A percentile compares a stretch with the other conserved stretches of the same genome.
Evolutionary conservation across 2,329 filamentous ascomycete species (phyloP).

Genomic region (Geosmithia putterillii): DNA sequence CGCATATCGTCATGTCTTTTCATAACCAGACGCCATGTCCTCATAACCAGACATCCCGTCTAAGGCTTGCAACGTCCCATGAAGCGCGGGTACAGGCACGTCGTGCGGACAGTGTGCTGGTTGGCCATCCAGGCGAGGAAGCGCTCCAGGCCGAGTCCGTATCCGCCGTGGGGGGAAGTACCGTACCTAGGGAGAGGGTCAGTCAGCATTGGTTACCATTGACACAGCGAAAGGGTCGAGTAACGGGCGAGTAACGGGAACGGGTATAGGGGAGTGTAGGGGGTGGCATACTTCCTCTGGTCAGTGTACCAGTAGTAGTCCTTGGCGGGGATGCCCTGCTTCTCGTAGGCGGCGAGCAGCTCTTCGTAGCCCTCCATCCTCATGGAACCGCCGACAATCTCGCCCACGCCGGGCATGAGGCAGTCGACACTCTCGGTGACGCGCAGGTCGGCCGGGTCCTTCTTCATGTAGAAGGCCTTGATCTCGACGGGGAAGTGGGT

Average conservation of each 20-base stretch:
- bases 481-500: conserved; percentile 96
- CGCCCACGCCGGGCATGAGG: conserved; percentile 83
- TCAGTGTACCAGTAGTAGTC: conserved; percentile 99
- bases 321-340: conserved; percentile 71
- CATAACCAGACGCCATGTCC: no score
- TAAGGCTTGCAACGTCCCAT: conserved; percentile 72
- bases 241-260: not conserved
- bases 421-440: conserved; percentile 89
- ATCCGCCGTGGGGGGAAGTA: conserved; percentile 82
- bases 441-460: conserved; percentile 62
- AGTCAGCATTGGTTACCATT: no score
- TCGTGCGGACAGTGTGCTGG: conserved; percentile 51
- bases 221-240: not conserved
- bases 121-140: conserved; percentile 53
- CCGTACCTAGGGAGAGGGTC: no score
- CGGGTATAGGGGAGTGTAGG: no score
- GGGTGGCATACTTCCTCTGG: conserved; percentile 86
- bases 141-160: conserved; percentile 83
- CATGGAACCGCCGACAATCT: conserved; percentile 96
- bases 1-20: no score
- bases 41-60: not conserved
- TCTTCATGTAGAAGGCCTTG: conserved; percentile 99
- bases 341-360: conserved; percentile 76
- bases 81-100: conserved; percentile 68
- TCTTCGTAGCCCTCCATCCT: conserved; percentile 88